Evolutionary conservation across 208 protist species (phyloP).

Genomic region (Balamuthia mandrillaris): DNA sequence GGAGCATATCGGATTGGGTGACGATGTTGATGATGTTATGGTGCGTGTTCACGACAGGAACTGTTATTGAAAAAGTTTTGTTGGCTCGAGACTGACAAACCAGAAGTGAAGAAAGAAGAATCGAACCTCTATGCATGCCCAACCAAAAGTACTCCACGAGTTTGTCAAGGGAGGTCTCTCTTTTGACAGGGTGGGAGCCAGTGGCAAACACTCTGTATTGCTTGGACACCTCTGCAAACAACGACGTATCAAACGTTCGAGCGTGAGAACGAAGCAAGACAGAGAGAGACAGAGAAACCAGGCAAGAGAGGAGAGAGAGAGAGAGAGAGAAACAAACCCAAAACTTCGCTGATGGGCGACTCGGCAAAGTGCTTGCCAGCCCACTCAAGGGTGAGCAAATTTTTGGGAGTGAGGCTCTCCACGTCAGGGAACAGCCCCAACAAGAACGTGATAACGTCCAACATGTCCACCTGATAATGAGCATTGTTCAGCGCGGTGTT

Average conservation of each 20-base stretch:
- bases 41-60: conserved; percentile 16
- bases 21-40: conserved; percentile 39
- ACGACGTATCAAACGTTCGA: not conserved
- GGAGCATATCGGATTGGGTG: conserved; percentile 16
- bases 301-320: not conserved
- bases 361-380: conserved; percentile 10
- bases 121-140: too few species aligned
- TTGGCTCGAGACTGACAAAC: too few species aligned
- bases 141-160: conserved; percentile 34
- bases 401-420: not conserved
- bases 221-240: conserved; percentile 23
- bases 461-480: conserved; percentile 33
- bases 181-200: not conserved
- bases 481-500: too few species aligned
- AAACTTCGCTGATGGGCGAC: conserved; percentile 1
- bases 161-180: conserved; percentile 9
- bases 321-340: not conserved
- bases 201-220: conserved; percentile 9
- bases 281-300: not conserved
- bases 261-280: not conserved
- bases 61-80: too few species aligned
- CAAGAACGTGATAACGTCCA: conserved; percentile 31
- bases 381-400: not conserved
- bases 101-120: too few species aligned
- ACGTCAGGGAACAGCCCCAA: not conserved